A percentile compares a stretch with the other conserved stretches of the same genome.
Evolutionary conservation across 441 rosid species (phyloP).

Genomic region (Adansonia rubrostipa): DNA sequence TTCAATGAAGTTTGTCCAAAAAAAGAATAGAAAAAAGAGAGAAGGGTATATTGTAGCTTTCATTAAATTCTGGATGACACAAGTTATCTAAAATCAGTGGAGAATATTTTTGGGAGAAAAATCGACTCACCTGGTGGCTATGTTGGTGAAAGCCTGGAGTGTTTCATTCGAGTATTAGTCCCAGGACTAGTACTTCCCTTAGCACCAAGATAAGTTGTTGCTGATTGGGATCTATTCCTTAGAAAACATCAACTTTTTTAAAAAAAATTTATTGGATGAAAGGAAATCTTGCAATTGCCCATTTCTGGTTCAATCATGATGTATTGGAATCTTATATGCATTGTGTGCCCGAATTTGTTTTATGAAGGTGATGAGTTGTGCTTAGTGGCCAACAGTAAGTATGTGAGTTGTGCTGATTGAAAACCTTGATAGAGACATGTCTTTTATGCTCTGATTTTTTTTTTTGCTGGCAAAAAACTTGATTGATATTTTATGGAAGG

Average conservation of each 20-base stretch:
- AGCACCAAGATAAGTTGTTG: conserved; percentile 47
- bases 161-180: conserved; percentile 32
- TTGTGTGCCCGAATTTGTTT: conserved; percentile 44
- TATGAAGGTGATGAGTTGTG: conserved; percentile 52
- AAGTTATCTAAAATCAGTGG: conserved; percentile 30
- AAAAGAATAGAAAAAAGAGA: neutral
- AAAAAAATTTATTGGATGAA: conserved; percentile 18
- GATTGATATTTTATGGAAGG: conserved; percentile 41
- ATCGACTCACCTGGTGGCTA: conserved; percentile 28
- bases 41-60: neutral
- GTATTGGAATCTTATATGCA: conserved; percentile 51
- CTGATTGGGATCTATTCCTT: conserved; percentile 48
- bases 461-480: conserved; percentile 26
- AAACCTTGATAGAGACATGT: conserved; percentile 54
- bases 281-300: conserved; percentile 23
- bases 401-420: conserved; percentile 52
- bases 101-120: conserved; percentile 37
- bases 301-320: conserved; percentile 29
- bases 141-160: conserved; percentile 29
- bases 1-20: conserved; percentile 27
- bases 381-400: conserved; percentile 54
- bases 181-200: conserved; percentile 28
- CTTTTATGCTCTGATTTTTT: conserved; percentile 43
- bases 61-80: conserved; percentile 36
- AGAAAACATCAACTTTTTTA: conserved; percentile 26